A percentile compares a stretch with the other conserved stretches of the same genome.
Evolutionary conservation across 192 early-diverging fungal species (phyloP).

Genomic region (Linnemannia zychae): DNA sequence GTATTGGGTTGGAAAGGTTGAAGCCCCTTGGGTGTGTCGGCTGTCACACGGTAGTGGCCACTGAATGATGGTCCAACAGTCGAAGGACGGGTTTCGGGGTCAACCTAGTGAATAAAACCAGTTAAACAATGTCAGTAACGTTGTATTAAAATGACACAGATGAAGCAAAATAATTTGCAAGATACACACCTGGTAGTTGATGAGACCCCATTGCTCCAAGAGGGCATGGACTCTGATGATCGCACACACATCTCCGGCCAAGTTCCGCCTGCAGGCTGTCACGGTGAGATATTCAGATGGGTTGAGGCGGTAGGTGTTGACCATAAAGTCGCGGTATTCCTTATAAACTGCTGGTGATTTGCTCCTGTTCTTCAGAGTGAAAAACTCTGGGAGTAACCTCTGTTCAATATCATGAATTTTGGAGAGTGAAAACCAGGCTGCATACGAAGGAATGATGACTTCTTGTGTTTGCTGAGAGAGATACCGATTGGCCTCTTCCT

Average conservation of each 20-base stretch:
- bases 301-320: slow-evolving; percentile 96
- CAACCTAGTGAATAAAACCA: slow-evolving; percentile 68
- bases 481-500: slow-evolving; percentile 77
- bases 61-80: slow-evolving; percentile 94
- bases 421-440: slow-evolving; percentile 92
- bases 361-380: slow-evolving; percentile 90
- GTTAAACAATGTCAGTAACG: background rate
- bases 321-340: slow-evolving; percentile 98
- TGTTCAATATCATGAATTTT: slow-evolving; percentile 90
- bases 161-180: slow-evolving; percentile 21
- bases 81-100: slow-evolving; percentile 94
- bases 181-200: slow-evolving; percentile 92
- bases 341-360: slow-evolving; percentile 95
- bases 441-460: slow-evolving; percentile 87
- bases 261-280: slow-evolving; percentile 95
- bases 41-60: slow-evolving; percentile 97
- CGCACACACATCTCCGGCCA: slow-evolving; percentile 98
- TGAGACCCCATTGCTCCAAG: slow-evolving; percentile 98
- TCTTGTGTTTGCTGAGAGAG: slow-evolving; percentile 79
- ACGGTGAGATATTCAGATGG: slow-evolving; percentile 97
- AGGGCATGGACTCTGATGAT: slow-evolving; percentile 99
- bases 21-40: slow-evolving; percentile 89
- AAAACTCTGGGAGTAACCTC: slow-evolving; percentile 95
- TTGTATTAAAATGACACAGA: background rate
- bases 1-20: slow-evolving; percentile 84